Evolutionary conservation across 2,329 filamentous ascomycete genomes (phyloP).

Genomic region (Fusarium concolor): DNA sequence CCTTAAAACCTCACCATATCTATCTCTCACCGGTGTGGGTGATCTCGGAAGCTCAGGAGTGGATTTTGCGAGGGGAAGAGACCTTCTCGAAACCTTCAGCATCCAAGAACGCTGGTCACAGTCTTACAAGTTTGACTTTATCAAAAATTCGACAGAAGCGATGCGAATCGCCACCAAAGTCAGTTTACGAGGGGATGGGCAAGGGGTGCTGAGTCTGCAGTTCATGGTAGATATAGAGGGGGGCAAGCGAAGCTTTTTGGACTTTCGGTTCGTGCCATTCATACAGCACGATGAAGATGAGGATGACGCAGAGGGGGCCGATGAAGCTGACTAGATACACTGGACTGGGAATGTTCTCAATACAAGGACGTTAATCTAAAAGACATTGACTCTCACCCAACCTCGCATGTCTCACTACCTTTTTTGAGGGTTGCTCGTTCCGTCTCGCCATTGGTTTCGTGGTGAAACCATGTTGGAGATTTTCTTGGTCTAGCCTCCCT

Average conservation of each 20-base stretch:
- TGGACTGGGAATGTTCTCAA: constrained; percentile 2
- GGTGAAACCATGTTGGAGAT: background rate
- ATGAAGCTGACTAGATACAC: constrained; percentile 17
- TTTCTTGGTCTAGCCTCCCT: constrained; percentile 15
- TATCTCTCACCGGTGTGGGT: constrained; percentile 75
- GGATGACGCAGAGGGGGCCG: constrained; percentile 40
- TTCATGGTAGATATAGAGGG: constrained; percentile 93
- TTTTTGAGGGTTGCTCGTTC: background rate
- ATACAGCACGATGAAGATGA: constrained; percentile 67
- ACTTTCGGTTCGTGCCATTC: constrained; percentile 85
- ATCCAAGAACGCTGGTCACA: constrained; percentile 72
- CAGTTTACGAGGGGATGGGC: constrained; percentile 85
- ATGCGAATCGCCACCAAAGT: constrained; percentile 95
- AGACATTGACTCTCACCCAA: constrained; percentile 1
- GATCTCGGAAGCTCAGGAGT: constrained; percentile 73
- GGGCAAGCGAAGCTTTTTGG: constrained; percentile 77
- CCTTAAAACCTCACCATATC: constrained; percentile 72
- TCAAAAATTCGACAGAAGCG: constrained; percentile 88
- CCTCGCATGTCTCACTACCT: constrained; percentile 4
- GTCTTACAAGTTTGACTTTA: constrained; percentile 86
- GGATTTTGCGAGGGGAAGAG: constrained; percentile 72
- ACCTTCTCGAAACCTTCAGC: constrained; percentile 80
- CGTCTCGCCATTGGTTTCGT: background rate
- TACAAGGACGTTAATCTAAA: constrained; percentile 4
- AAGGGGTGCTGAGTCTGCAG: constrained; percentile 92